Conservation (phyloP, 805 yeast species). For the Kazachstania bromeliacearum region DNA sequence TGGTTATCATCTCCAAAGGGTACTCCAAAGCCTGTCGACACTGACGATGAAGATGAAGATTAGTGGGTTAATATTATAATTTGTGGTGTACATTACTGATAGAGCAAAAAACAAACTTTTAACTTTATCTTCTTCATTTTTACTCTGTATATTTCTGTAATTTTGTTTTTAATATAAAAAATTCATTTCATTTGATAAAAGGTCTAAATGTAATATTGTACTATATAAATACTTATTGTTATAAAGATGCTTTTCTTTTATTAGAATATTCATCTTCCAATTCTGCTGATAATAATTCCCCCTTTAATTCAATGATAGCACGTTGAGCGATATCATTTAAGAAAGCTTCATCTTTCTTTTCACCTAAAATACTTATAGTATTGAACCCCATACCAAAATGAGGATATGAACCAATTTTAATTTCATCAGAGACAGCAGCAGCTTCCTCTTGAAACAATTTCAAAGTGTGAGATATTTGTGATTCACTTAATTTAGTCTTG, state of each 20-base stretch:
- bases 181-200: too few relatives aligned
- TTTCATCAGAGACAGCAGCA: conserved; percentile 22
- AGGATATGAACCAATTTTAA: conserved; percentile 82
- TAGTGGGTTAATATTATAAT: too few relatives aligned
- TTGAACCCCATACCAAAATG: conserved; percentile 55
- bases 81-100: not conserved
- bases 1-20: conserved; percentile 97
- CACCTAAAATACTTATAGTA: conserved; percentile 70
- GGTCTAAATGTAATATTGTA: too few relatives aligned
- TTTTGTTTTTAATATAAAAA: too few relatives aligned
- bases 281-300: conserved; percentile 46
- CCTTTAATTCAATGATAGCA: conserved; percentile 41
- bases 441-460: conserved; percentile 40
- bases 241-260: conserved; percentile 9
- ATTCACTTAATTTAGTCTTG: conserved; percentile 51
- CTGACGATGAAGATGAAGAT: conserved; percentile 66
- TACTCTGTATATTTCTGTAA: too few relatives aligned
- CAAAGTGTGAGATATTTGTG: conserved; percentile 59
- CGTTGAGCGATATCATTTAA: conserved; percentile 39
- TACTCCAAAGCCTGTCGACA: conserved; percentile 87
- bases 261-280: conserved; percentile 40
- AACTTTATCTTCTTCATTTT: too few relatives aligned
- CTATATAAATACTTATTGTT: too few relatives aligned
- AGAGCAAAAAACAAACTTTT: not conserved
- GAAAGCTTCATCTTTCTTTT: conserved; percentile 28